phyloP scores from a whole-genome alignment of 305 asterid genomes.

The Fraxinus greggii region DNA sequence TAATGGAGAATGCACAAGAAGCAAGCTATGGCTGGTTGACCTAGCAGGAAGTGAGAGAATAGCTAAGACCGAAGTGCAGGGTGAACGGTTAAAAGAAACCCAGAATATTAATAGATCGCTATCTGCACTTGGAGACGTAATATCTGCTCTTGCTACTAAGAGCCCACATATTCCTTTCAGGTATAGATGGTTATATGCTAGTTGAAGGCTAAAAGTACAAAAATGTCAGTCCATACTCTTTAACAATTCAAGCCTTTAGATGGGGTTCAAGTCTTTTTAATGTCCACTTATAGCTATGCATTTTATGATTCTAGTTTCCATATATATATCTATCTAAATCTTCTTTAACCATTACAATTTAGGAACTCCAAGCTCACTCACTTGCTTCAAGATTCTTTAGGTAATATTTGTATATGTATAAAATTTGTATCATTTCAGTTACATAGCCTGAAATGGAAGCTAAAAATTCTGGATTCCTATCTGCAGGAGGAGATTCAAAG shows the following conservation, averaged over 20 bases:
- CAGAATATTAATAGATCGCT: conserved; percentile 91
- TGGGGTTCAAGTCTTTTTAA: not conserved
- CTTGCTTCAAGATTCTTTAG: conserved; percentile 97
- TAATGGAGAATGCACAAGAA: conserved; percentile 85
- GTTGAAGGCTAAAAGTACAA: not conserved
- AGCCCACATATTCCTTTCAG: conserved; percentile 91
- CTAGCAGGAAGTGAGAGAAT: conserved; percentile 95
- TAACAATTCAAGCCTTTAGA: not conserved
- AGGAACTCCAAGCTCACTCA: conserved; percentile 99
- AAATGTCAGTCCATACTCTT: not conserved
- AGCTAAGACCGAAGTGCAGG: conserved; percentile 94
- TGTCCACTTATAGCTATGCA: not conserved
- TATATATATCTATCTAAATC: not conserved
- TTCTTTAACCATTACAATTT: conserved; percentile 23
- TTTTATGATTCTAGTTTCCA: not conserved
- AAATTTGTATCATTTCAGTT: not conserved
- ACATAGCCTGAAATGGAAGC: not conserved
- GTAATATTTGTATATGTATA: conserved; percentile 32
- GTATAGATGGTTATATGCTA: conserved; percentile 27
- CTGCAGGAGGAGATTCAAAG: conserved; percentile 94
- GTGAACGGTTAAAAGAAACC: conserved; percentile 88
- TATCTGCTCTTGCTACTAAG: conserved; percentile 85
- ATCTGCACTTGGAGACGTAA: conserved; percentile 96
- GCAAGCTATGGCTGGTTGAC: conserved; percentile 95
- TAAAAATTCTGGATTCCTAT: conserved; percentile 1